Base-by-base conservation (phyloP, 495 filamentous ascomycete genomes). In the Parathielavia appendiculata region DNA sequence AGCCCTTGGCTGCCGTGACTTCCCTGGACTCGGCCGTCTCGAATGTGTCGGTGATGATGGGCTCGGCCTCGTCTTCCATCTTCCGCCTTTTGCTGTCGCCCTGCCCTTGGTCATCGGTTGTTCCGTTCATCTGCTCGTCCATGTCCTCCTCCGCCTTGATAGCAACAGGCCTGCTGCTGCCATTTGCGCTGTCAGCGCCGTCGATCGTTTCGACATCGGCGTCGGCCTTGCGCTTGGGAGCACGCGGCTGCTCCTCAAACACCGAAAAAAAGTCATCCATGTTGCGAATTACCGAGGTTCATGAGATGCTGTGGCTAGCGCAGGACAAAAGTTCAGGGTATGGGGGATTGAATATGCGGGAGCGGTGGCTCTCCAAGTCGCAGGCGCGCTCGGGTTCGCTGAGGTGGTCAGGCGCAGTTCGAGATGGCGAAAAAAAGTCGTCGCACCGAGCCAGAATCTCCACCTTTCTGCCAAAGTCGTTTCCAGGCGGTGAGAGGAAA, bases 1-100 rank as follows among this genome's bases (percentile, higher is more conserved):
- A 82, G n/a, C 91, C 92, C 54, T 85, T 84, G 8, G 89, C 86
- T 5, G 84, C 87, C 35, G 85, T 87, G 32, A 97, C 82, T 69
- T 98, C 90, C 74, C 90, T 78, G 43, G 92, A 92, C 72, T 96
- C 87, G 66, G 91, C 90, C n/a, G 95, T 96, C 73, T 97, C 86
- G 72, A 97, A 98, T 14, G 88, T 82, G 74, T 98, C 93, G 41
- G 91, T 91, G 59, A 97, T 83, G 40, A 97, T 84, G 17, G 93
- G 90, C 58, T 87, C 90, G 16, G 86, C 81, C 62, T 82, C 86
- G 41, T 80, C 79, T 47, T 91, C 83, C 62, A 86, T 83, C 62
- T 88, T 83, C 61, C 83, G 85, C 41, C 92, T 86, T 73, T 97
- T 98, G 57, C 70, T 68, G 48, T 72, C 70, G 58, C 71, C 68